Evolutionary conservation across 2,329 filamentous ascomycete species (phyloP).

Genomic region (Diplodia seriata): DNA sequence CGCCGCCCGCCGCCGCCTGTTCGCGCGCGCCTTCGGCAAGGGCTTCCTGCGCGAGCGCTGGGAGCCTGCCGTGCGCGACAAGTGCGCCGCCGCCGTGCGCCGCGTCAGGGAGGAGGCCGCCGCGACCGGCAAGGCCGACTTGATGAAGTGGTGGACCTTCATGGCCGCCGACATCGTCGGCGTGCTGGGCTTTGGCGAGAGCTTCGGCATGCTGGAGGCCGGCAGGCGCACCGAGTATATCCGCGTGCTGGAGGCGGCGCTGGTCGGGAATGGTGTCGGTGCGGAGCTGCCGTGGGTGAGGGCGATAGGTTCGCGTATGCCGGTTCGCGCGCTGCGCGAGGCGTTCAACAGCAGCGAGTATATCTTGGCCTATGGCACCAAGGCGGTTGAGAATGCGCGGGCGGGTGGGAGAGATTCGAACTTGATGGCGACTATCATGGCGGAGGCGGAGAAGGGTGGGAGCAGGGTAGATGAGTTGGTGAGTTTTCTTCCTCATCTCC

Average conservation of each 20-base stretch:
- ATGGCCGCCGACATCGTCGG: slow-evolving; percentile 51
- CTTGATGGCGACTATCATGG: slow-evolving; percentile 40
- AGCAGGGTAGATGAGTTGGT: slow-evolving; percentile 8
- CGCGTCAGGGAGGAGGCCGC: slow-evolving; percentile 41
- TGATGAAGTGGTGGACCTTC: slow-evolving; percentile 49
- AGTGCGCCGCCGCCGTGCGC: slow-evolving; percentile 43
- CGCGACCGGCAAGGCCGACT: slow-evolving; percentile 42
- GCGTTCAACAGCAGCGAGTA: slow-evolving; percentile 37
- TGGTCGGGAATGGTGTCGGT: slow-evolving; percentile 43
- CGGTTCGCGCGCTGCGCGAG: slow-evolving; percentile 35
- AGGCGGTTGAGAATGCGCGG: slow-evolving; percentile 35
- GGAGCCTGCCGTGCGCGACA: slow-evolving; percentile 46
- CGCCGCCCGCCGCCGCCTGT: slow-evolving; percentile 45
- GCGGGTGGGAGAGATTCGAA: slow-evolving; percentile 33
- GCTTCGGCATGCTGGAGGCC: slow-evolving; percentile 48
- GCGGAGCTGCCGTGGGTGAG: slow-evolving; percentile 43
- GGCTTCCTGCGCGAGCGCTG: slow-evolving; percentile 46
- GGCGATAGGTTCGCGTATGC: slow-evolving; percentile 37
- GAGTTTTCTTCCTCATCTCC: not conserved
- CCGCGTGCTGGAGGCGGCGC: slow-evolving; percentile 39
- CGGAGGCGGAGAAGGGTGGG: slow-evolving; percentile 34
- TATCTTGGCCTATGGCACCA: slow-evolving; percentile 37
- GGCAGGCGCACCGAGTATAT: slow-evolving; percentile 44
- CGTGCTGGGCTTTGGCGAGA: slow-evolving; percentile 50
- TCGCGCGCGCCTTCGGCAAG: slow-evolving; percentile 48